A percentile compares a stretch with the other conserved stretches of the same genome.
These are phyloP conservation scores for Dryas drummondii DNA, from an alignment of 306 rosid genomes.

Conservation along the genomic window DNA sequence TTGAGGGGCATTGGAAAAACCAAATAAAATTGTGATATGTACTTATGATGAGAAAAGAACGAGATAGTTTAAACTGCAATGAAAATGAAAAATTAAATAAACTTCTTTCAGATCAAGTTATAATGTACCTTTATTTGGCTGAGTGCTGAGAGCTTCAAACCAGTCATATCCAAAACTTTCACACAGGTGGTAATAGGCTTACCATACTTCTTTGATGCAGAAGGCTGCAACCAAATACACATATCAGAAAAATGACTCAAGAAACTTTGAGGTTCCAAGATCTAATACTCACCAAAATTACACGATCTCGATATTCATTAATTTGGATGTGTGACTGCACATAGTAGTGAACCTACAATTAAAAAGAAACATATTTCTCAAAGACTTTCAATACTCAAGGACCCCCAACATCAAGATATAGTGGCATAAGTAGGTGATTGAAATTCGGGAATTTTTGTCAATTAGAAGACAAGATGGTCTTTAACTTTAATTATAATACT, in stretches of 20 bases:
- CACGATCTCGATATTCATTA: constrained; percentile 86
- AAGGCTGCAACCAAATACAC: constrained; percentile 53
- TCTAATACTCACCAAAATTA: constrained; percentile 62
- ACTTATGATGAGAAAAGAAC: neutral
- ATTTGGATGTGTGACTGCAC: constrained; percentile 99
- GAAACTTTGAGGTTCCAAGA: constrained; percentile 21
- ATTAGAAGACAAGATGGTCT: neutral
- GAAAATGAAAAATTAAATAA: neutral
- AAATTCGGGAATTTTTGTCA: neutral
- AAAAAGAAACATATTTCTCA: constrained; percentile 10
- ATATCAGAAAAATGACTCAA: constrained; percentile 25
- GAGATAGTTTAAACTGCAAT: neutral
- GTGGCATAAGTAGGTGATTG: neutral
- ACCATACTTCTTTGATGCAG: constrained; percentile 79
- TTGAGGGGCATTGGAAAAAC: neutral
- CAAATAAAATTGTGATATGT: neutral
- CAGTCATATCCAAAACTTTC: constrained; percentile 96
- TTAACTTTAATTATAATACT: constrained; percentile 34
- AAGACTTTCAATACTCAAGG: neutral
- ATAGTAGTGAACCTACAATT: constrained; percentile 79
- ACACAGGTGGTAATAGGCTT: constrained; percentile 71
- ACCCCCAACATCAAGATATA: constrained; percentile 3
- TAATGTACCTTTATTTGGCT: constrained; percentile 74
- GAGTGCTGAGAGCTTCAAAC: constrained; percentile 86
- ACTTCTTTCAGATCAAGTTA: neutral